Evolutionary conservation across 345 rosid species (phyloP).

Genomic region (Salix suchowensis): DNA sequence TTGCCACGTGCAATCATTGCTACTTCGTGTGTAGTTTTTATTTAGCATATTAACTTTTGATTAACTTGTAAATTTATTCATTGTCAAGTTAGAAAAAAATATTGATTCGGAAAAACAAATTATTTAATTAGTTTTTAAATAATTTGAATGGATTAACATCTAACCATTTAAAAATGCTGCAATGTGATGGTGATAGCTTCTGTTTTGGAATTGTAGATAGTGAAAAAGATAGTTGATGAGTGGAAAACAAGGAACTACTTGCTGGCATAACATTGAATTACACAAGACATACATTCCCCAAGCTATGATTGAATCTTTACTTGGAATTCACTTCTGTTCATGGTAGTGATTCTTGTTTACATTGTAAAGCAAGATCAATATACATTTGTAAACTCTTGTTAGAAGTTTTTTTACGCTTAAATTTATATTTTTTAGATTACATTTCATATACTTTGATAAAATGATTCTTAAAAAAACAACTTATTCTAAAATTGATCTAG

Average conservation of each 20-base stretch:
- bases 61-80: too few species aligned
- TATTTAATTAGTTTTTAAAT: too few species aligned
- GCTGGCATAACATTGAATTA: neutral
- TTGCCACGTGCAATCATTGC: neutral
- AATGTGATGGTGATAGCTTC: neutral
- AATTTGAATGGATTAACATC: too few species aligned
- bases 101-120: too few species aligned
- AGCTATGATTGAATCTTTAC: conserved; percentile 9
- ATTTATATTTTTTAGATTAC: too few species aligned
- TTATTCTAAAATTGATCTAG: too few species aligned
- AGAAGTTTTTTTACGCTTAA: neutral
- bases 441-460: too few species aligned
- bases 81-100: too few species aligned
- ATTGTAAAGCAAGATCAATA: neutral
- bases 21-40: too few species aligned
- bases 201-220: neutral
- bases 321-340: conserved; percentile 9
- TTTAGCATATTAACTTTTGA: too few species aligned
- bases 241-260: neutral
- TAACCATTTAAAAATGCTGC: too few species aligned
- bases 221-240: neutral
- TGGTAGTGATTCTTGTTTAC: neutral
- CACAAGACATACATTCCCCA: neutral
- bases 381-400: neutral
- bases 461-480: too few species aligned